phyloP scores from a whole-genome alignment of 257 asterid species.

The Nicotiana attenuata region DNA sequence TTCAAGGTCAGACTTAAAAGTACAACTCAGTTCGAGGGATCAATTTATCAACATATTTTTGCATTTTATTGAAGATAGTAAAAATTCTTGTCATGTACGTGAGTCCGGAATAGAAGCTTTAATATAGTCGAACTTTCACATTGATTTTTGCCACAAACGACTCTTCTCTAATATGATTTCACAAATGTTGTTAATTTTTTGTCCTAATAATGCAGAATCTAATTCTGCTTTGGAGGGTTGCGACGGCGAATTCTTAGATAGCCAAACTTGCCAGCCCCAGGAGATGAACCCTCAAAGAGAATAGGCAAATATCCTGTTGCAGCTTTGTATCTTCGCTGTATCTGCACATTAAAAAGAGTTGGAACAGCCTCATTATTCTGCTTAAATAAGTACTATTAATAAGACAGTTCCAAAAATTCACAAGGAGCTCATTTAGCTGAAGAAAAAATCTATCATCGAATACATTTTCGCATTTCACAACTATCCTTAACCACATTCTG shows the following conservation, averaged over 20 bases:
- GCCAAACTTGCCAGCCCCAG: slow-evolving; percentile 95
- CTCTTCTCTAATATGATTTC: not conserved
- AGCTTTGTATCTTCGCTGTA: slow-evolving; percentile 66
- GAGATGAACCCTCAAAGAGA: slow-evolving; percentile 89
- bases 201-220: not conserved
- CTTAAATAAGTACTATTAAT: not conserved
- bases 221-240: slow-evolving; percentile 13
- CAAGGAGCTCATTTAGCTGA: not conserved
- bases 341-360: slow-evolving; percentile 39
- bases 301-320: slow-evolving; percentile 81
- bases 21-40: not conserved
- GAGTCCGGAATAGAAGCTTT: not conserved
- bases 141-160: not conserved
- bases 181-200: not conserved
- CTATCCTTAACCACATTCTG: not conserved
- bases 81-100: not conserved
- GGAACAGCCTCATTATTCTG: not conserved
- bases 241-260: slow-evolving; percentile 69
- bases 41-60: not conserved
- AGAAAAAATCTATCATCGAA: not conserved
- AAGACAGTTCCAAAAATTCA: not conserved
- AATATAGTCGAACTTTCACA: not conserved
- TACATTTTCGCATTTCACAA: not conserved
- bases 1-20: too few relatives aligned
- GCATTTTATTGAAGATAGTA: not conserved